These are phyloP conservation scores for Leishmania braziliensis DNA, from an alignment of 208 protist species.

Conservation along the genomic window DNA sequence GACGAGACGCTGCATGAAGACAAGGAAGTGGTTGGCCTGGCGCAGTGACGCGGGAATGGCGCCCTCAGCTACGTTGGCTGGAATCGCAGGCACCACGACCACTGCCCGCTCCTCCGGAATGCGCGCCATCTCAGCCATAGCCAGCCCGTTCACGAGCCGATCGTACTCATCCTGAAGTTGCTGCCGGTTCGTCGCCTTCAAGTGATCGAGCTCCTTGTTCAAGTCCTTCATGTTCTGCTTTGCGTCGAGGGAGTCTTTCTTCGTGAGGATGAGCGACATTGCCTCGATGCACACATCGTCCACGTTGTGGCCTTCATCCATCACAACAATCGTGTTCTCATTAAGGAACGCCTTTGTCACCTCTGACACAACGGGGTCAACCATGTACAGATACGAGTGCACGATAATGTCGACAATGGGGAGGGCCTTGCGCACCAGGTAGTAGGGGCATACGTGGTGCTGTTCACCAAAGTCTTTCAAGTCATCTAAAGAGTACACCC, in stretches of 20 bases:
- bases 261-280: slow-evolving; percentile 96
- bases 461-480: slow-evolving; percentile 92
- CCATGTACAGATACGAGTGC: slow-evolving; percentile 98
- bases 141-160: slow-evolving; percentile 91
- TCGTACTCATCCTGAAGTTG: slow-evolving; percentile 95
- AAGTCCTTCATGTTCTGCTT: slow-evolving; percentile 89
- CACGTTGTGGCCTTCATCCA: slow-evolving; percentile 99
- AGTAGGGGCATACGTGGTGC: slow-evolving; percentile 96
- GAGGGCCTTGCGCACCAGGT: slow-evolving; percentile 86
- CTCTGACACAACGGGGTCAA: slow-evolving; percentile 98
- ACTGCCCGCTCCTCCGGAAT: slow-evolving; percentile 33
- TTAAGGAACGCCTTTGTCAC: slow-evolving; percentile 92
- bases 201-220: slow-evolving; percentile 58
- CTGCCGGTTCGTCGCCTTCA: slow-evolving; percentile 89
- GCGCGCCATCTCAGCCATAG: slow-evolving; percentile 74
- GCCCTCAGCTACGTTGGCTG: slow-evolving; percentile 87
- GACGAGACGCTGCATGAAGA: slow-evolving; percentile 93
- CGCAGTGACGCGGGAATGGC: slow-evolving; percentile 97
- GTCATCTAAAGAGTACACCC: slow-evolving; percentile 97
- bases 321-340: slow-evolving; percentile 97
- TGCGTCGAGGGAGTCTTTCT: slow-evolving; percentile 81
- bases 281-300: slow-evolving; percentile 99
- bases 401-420: slow-evolving; percentile 97
- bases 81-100: slow-evolving; percentile 53
- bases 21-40: slow-evolving; percentile 96